These are phyloP conservation scores for Styphnolobium japonicum DNA, from an alignment of 306 rosid species.

Conservation along the genomic window DNA sequence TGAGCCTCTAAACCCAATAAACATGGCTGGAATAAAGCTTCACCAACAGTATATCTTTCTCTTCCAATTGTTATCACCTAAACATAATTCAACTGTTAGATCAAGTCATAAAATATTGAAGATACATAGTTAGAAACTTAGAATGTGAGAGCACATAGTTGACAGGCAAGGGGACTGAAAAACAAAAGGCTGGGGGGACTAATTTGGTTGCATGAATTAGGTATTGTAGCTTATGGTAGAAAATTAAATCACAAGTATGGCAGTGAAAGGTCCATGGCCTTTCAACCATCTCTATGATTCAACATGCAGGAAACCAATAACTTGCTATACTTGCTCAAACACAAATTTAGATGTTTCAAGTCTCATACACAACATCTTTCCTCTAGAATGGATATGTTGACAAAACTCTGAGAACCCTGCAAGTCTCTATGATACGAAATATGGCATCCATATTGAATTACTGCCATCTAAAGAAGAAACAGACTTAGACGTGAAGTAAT, in stretches of 20 bases:
- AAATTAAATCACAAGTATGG: not conserved
- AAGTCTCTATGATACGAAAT: not conserved
- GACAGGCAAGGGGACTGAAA: not conserved
- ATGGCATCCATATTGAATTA: not conserved
- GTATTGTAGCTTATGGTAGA: not conserved
- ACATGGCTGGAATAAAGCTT: conserved; percentile 91
- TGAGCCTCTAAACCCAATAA: conserved; percentile 88
- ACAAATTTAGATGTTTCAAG: not conserved
- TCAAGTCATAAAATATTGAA: conserved; percentile 1
- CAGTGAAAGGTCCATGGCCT: not conserved
- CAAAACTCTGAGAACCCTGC: not conserved
- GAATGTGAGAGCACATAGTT: not conserved
- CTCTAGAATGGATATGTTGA: not conserved
- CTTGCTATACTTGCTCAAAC: not conserved
- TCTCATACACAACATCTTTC: not conserved
- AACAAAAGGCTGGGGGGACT: not conserved
- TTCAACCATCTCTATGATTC: not conserved
- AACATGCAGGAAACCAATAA: not conserved
- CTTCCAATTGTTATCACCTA: conserved; percentile 85
- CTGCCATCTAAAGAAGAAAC: not conserved
- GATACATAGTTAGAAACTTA: conserved; percentile 4
- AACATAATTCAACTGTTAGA: conserved; percentile 4
- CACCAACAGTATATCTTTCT: conserved; percentile 88
- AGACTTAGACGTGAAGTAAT: not conserved
- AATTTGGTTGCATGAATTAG: not conserved